phyloP scores from a whole-genome alignment of 2,329 filamentous ascomycete species.

The Hypoxylon sp. region DNA sequence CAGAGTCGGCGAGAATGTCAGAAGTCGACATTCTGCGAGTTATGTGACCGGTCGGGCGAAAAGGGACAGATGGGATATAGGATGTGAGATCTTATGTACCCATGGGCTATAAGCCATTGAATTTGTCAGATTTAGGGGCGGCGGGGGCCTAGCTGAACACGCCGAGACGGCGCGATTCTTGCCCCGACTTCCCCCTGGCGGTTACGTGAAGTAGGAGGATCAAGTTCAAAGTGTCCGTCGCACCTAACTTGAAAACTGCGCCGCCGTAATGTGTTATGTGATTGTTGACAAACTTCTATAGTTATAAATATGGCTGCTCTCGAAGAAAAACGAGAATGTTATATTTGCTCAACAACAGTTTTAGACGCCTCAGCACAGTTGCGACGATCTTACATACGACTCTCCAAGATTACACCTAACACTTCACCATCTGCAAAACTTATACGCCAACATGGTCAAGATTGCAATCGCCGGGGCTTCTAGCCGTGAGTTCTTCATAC shows the following conservation, averaged over 20 bases:
- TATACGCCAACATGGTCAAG: conserved; percentile 25
- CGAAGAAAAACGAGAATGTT: not conserved
- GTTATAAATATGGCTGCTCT: conserved; percentile 12
- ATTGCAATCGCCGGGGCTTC: conserved; percentile 26
- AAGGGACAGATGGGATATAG: not conserved
- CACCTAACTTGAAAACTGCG: not conserved
- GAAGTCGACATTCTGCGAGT: not conserved
- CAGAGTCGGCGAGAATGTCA: not conserved
- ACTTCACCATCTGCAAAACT: not conserved
- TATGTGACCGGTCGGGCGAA: conserved; percentile 11
- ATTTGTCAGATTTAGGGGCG: not conserved
- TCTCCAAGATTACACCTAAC: not conserved
- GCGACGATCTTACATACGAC: not conserved
- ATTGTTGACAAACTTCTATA: not conserved
- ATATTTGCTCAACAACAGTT: not conserved
- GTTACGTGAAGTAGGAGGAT: conserved; percentile 16
- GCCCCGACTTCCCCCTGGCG: too few species aligned
- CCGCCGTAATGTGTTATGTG: not conserved
- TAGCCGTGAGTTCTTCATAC: conserved; percentile 19
- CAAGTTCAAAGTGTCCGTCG: not conserved
- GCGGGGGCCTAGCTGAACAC: conserved; percentile 13
- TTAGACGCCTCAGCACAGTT: not conserved
- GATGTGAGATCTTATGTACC: too few species aligned
- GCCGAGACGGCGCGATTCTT: conserved; percentile 11
- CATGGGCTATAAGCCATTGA: too few species aligned